phyloP scores from a whole-genome alignment of 495 filamentous ascomycete genomes.

The Lasiosphaeria hispida region DNA sequence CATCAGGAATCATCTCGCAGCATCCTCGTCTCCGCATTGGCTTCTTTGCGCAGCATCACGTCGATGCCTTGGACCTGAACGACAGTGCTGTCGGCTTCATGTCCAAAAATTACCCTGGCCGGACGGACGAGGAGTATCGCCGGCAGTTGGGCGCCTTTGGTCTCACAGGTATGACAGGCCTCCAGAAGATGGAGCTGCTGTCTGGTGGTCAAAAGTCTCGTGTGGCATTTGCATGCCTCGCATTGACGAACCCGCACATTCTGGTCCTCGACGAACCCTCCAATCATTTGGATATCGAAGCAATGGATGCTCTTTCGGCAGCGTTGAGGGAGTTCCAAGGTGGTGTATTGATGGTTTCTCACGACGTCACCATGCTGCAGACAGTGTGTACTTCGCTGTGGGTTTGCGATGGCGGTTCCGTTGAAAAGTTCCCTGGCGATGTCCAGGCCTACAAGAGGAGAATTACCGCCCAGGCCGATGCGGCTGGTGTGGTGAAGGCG shows the following conservation, averaged over 20 bases:
- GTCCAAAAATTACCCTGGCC: conserved; percentile 86
- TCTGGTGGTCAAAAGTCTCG: conserved; percentile 98
- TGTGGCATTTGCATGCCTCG: conserved; percentile 94
- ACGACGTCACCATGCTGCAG: conserved; percentile 97
- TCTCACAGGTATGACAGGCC: conserved; percentile 94
- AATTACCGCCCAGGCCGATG: conserved; percentile 86
- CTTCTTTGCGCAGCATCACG: conserved; percentile 98
- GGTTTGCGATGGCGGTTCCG: conserved; percentile 93
- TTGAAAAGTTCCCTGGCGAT: conserved; percentile 95
- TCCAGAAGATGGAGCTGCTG: conserved; percentile 92
- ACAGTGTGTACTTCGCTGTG: conserved; percentile 91
- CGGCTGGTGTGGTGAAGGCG: conserved; percentile 72
- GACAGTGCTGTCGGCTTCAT: conserved; percentile 90
- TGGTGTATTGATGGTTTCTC: conserved; percentile 96
- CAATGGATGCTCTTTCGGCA: conserved; percentile 90
- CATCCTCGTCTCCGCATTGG: conserved; percentile 85
- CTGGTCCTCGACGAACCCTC: conserved; percentile 97
- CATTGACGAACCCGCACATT: conserved; percentile 91
- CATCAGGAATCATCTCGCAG: conserved; percentile 77
- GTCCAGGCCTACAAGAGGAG: conserved; percentile 97
- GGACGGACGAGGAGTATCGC: conserved; percentile 94
- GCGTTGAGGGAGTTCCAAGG: conserved; percentile 86
- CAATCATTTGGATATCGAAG: conserved; percentile 98
- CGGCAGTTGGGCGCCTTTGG: conserved; percentile 95
- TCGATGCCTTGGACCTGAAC: conserved; percentile 91